phyloP scores from a whole-genome alignment of 2,329 filamentous ascomycete species.

The Ophiostoma quercus region DNA sequence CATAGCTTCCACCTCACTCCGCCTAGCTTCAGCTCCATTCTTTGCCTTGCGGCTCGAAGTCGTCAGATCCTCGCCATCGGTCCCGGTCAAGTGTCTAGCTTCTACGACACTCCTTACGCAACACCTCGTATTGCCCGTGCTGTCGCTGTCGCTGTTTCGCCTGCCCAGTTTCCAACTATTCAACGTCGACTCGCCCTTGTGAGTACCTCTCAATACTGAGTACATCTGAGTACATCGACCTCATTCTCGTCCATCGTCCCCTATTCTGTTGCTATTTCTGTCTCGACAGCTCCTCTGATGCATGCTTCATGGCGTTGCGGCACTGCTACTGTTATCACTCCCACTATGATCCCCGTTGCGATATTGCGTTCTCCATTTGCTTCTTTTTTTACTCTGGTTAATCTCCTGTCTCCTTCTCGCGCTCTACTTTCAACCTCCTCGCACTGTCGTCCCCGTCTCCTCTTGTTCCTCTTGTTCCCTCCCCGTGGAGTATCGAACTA shows the following conservation, averaged over 20 bases:
- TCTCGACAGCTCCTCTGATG: background rate
- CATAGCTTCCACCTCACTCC: background rate
- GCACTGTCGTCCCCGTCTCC: constrained; percentile 6
- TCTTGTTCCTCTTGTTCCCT: constrained; percentile 10
- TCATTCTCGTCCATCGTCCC: background rate
- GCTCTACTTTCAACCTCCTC: background rate
- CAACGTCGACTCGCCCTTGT: background rate
- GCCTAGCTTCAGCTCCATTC: background rate
- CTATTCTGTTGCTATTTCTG: background rate
- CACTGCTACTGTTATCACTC: background rate
- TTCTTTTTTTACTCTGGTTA: constrained; percentile 12
- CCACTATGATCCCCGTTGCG: constrained; percentile 10
- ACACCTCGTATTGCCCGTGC: background rate
- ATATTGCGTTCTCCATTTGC: constrained; percentile 11
- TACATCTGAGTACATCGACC: background rate
- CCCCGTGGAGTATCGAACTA: background rate
- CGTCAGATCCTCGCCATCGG: background rate
- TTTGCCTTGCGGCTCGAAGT: constrained; percentile 9
- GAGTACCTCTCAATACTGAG: background rate
- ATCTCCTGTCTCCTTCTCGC: constrained; percentile 10
- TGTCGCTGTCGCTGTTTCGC: background rate
- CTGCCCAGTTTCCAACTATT: background rate
- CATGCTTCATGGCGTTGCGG: constrained; percentile 1
- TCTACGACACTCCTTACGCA: constrained; percentile 10
- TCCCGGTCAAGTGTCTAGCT: background rate